These are phyloP conservation scores for Pulveroboletus sp. DNA, from an alignment of 768 basidiomycete species.

Conservation along the genomic window DNA sequence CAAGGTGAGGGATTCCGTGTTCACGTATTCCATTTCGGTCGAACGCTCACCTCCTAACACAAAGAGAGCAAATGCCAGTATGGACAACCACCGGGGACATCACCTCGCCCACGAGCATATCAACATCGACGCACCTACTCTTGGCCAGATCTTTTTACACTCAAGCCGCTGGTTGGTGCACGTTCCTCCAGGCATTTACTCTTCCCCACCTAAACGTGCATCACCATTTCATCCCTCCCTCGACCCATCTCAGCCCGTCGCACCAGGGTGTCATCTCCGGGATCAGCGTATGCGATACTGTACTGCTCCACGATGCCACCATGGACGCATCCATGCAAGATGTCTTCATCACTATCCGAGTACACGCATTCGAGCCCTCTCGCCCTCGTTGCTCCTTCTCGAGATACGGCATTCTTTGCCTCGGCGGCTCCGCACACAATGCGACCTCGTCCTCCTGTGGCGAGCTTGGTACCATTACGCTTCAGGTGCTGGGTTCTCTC, in stretches of 20 bases:
- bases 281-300: not conserved
- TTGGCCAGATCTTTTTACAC: slow-evolving; percentile 4
- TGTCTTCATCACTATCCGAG: slow-evolving; percentile 6
- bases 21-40: not conserved
- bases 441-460: not conserved
- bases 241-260: slow-evolving; percentile 3
- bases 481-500: slow-evolving; percentile 3
- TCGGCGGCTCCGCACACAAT: not conserved
- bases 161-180: not conserved
- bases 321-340: slow-evolving; percentile 8
- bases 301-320: slow-evolving; percentile 13
- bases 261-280: slow-evolving; percentile 8
- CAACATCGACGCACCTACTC: slow-evolving; percentile 20
- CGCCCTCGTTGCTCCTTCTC: not conserved
- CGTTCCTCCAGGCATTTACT: slow-evolving; percentile 11
- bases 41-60: not conserved
- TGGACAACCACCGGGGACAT: not conserved
- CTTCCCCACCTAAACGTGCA: slow-evolving; percentile 2
- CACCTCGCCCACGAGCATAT: slow-evolving; percentile 1
- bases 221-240: not conserved
- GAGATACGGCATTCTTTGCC: slow-evolving; percentile 9
- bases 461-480: slow-evolving; percentile 6
- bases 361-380: not conserved
- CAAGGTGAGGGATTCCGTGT: not conserved
- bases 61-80: not conserved